Conservation (phyloP, 257 asterid species). For the Verbena officinalis region DNA sequence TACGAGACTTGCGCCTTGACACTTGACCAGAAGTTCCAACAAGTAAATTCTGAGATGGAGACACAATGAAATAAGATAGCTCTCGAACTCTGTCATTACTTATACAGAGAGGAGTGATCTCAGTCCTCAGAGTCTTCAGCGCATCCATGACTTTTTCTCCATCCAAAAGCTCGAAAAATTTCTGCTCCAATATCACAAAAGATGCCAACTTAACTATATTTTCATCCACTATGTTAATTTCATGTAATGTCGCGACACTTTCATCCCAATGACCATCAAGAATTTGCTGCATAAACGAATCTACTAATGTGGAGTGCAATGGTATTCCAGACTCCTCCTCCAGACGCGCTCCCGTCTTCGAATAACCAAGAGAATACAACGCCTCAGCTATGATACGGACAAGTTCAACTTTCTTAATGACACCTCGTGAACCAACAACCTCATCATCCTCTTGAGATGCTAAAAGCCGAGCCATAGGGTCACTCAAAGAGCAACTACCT, state of each 20-base stretch:
- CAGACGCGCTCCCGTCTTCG: constrained; percentile 54
- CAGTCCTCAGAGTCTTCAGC: constrained; percentile 64
- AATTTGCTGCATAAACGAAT: constrained; percentile 64
- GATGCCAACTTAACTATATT: constrained; percentile 54
- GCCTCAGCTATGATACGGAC: constrained; percentile 71
- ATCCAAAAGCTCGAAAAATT: constrained; percentile 62
- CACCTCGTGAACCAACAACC: constrained; percentile 68
- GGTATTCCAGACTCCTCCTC: constrained; percentile 76
- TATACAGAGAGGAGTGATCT: constrained; percentile 59
- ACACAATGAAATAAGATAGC: constrained; percentile 58
- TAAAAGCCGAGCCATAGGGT: constrained; percentile 63
- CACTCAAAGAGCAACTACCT: constrained; percentile 52
- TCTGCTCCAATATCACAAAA: constrained; percentile 69
- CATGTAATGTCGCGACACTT: constrained; percentile 56
- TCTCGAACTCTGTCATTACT: constrained; percentile 58
- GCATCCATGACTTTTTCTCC: constrained; percentile 59
- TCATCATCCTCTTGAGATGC: constrained; percentile 61
- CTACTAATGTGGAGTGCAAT: constrained; percentile 53
- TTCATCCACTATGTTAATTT: constrained; percentile 55
- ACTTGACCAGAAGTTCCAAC: constrained; percentile 39
- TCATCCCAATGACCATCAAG: constrained; percentile 83
- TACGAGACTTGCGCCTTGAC: constrained; percentile 49
- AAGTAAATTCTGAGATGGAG: constrained; percentile 38
- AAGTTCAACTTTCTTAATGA: constrained; percentile 70
- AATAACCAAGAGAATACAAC: constrained; percentile 74